Percentiles rank a stretch among this genome's conserved stretches.
Conservation (phyloP, 1,284 basidiomycete species). For the Ustilago curta region DNA sequence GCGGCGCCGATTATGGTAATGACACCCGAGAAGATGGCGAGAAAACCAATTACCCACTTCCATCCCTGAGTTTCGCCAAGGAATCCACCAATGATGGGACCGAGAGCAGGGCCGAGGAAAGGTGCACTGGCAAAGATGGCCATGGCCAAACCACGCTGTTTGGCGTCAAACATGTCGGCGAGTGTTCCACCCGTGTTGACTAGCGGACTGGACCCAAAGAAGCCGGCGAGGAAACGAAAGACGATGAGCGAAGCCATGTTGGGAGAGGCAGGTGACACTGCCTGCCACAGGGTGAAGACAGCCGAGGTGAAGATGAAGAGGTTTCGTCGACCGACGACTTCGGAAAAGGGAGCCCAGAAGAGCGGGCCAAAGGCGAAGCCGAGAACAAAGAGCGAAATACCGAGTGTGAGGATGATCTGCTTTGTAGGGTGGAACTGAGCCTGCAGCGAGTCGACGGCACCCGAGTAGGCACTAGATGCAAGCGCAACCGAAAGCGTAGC, state of each 20-base stretch:
- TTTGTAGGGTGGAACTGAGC: constrained; percentile 45
- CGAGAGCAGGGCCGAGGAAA: constrained; percentile 77
- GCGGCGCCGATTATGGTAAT: constrained; percentile 75
- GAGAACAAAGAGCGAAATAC: constrained; percentile 78
- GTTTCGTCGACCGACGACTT: constrained; percentile 75
- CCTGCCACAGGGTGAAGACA: constrained; percentile 76
- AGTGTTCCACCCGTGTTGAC: constrained; percentile 74
- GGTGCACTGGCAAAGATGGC: constrained; percentile 80
- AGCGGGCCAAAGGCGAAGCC: constrained; percentile 72
- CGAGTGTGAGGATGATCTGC: constrained; percentile 52
- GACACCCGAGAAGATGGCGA: constrained; percentile 75
- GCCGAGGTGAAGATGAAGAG: constrained; percentile 77
- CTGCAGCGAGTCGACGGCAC: constrained; percentile 50
- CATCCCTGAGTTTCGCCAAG: constrained; percentile 73
- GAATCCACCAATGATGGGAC: constrained; percentile 68
- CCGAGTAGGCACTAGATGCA: constrained; percentile 58
- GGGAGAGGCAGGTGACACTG: constrained; percentile 76
- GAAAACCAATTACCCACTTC: constrained; percentile 82
- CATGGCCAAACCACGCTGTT: constrained; percentile 78
- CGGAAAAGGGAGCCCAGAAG: constrained; percentile 77
- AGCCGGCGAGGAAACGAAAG: constrained; percentile 78
- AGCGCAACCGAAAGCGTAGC: constrained; percentile 61
- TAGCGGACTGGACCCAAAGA: constrained; percentile 73
- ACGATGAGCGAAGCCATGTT: constrained; percentile 77
- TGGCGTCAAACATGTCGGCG: constrained; percentile 77